phyloP scores from a whole-genome alignment of 805 yeast genomes.

The Yamadazyma sp. region DNA sequence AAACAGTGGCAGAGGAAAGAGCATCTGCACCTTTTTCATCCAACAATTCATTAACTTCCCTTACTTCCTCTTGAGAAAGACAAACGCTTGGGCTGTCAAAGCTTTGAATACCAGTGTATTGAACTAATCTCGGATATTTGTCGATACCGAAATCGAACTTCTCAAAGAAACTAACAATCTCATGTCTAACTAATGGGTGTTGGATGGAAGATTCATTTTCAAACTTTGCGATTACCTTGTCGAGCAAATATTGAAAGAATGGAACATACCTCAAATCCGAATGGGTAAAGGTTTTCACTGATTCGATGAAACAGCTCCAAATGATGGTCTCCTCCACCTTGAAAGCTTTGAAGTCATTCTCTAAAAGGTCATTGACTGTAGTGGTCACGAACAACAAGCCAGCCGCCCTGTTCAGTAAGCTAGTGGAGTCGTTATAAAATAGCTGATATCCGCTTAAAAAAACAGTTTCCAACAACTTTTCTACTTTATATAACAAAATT shows the following conservation, averaged over 20 bases:
- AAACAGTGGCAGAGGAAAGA: background rate
- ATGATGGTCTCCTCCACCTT: background rate
- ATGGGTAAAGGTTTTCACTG: background rate
- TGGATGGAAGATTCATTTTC: background rate
- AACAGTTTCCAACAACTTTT: background rate
- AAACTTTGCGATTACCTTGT: background rate
- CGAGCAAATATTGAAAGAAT: background rate
- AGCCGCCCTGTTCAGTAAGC: background rate
- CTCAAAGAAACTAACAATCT: constrained; percentile 1
- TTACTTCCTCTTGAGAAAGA: constrained; percentile 1
- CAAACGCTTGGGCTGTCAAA: background rate
- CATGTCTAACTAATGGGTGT: constrained; percentile 1
- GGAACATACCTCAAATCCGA: constrained; percentile 3
- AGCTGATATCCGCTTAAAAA: constrained; percentile 1
- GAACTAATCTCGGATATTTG: background rate
- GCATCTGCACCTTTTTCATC: background rate
- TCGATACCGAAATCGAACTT: constrained; percentile 1
- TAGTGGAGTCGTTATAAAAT: background rate
- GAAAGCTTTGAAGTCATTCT: background rate
- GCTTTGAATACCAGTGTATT: background rate
- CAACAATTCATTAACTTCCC: background rate
- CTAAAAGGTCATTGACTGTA: background rate
- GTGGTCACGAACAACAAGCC: background rate
- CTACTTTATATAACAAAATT: constrained; percentile 7
- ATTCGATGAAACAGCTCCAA: constrained; percentile 4